Base-by-base conservation (phyloP, 192 early-diverging fungal genomes). In the Haplosporangium gracile region DNA sequence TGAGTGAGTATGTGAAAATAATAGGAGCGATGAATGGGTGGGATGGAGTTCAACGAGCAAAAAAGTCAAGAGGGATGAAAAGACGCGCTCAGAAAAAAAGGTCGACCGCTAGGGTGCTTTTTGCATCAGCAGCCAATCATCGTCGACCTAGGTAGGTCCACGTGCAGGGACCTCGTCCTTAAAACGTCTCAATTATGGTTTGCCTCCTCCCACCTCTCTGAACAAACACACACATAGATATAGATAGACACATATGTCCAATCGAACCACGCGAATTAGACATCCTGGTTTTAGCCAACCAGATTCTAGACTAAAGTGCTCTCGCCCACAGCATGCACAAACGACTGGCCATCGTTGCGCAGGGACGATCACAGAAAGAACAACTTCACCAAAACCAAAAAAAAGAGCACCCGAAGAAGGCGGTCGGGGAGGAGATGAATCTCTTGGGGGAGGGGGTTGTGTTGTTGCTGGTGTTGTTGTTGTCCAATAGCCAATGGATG, bases 281-380 rank as follows among this genome's bases (percentile, higher is more conserved):
- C 69, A 40, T 38, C 39, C 69, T 74, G 45, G 24, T 26, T n/a
- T 11, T 49, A 76, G 75, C 81, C 81, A 82, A 82, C 81, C 81
- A 82, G 34, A 76, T 57, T 71, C n/a, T 32, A 7, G 55, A 40
- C 32, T 15, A 32, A 71, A n/a, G 53, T 70, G 55, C 57, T 11
- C 39, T 45, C 34, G 8, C 5, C 36, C n/a, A 70, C 57, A 42
- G 81, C 81, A 82, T 82, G 81, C 81, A 34, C 75, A 82, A 82
- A 82, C 76, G 81, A 82, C 81, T 82, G 81, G 81, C 34, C 75
- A 74, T 45, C 70, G 71, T 73, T 57, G 53, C 81, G 69, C 81
- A 63, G 39, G 18, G 69, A n/a, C 4, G 60, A 76, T 82, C 74
- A 53, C 36, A 34, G 49, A 36, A 43, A 51, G 49, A 51, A 18